These are phyloP conservation scores for Lasiodiplodia hormozganensis DNA, from an alignment of 2,329 filamentous ascomycete genomes.

Conservation along the genomic window DNA sequence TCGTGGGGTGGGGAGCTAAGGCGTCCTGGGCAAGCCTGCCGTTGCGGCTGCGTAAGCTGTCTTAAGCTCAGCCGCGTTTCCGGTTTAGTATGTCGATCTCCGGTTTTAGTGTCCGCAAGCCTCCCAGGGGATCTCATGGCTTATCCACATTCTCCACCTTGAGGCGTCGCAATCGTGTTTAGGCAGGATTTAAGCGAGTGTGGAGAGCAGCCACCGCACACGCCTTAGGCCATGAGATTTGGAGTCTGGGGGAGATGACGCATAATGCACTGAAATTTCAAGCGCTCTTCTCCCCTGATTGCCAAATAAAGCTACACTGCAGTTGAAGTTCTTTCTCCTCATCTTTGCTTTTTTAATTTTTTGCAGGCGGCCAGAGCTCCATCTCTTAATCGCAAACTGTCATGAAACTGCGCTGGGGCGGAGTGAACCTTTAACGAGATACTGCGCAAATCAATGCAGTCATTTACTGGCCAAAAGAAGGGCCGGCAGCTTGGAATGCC, in stretches of 20 bases:
- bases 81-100: constrained; percentile 4
- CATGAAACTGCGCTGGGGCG: too few species aligned
- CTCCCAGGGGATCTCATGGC: background rate
- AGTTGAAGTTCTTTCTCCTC: background rate
- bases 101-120: background rate
- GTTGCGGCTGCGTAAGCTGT: constrained; percentile 6
- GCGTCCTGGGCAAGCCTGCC: background rate
- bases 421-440: too few species aligned
- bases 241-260: background rate
- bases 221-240: background rate
- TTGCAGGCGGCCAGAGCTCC: too few species aligned
- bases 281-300: background rate
- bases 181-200: background rate
- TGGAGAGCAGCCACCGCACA: too few species aligned
- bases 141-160: background rate
- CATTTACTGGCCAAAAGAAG: background rate
- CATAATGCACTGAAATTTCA: background rate
- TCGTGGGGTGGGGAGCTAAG: background rate
- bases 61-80: background rate
- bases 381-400: too few species aligned
- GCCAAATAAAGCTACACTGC: background rate
- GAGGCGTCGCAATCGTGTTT: background rate
- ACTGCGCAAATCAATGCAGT: too few species aligned
- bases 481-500: constrained; percentile 48
- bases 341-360: too few species aligned